Evolutionary conservation across 345 rosid genomes (phyloP).

Genomic region (Sisymbrium altissimum): DNA sequence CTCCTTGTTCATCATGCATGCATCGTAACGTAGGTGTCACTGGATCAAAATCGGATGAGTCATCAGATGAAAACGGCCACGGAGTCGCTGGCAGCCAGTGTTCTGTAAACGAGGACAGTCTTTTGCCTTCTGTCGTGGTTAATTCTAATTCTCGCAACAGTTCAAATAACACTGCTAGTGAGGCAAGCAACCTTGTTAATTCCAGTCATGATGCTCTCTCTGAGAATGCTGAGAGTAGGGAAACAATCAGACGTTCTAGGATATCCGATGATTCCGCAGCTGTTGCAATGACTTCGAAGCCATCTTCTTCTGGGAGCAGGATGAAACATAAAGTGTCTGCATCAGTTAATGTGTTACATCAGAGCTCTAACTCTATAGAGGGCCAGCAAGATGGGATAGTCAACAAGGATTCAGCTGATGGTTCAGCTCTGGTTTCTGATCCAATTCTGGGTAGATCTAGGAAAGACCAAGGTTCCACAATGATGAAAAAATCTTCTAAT

Average conservation of each 20-base stretch:
- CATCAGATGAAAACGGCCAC: constrained; percentile 61
- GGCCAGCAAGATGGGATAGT: constrained; percentile 58
- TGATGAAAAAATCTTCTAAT: constrained; percentile 29
- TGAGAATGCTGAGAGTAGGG: constrained; percentile 64
- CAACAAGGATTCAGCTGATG: constrained; percentile 39
- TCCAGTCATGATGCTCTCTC: constrained; percentile 57
- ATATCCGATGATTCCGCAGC: constrained; percentile 40
- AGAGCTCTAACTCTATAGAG: constrained; percentile 46
- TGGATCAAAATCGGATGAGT: constrained; percentile 57
- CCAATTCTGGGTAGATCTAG: constrained; percentile 37
- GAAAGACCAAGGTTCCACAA: constrained; percentile 38
- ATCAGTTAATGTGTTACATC: constrained; percentile 35
- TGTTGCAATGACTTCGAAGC: constrained; percentile 36
- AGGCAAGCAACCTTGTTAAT: constrained; percentile 57
- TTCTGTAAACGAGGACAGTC: constrained; percentile 54
- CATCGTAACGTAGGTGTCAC: constrained; percentile 47
- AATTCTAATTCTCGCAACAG: constrained; percentile 35
- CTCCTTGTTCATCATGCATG: constrained; percentile 87
- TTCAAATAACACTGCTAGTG: constrained; percentile 46
- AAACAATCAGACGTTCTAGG: constrained; percentile 41
- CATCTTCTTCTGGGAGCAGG: constrained; percentile 31
- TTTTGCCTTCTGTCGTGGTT: constrained; percentile 27
- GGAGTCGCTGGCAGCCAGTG: constrained; percentile 50
- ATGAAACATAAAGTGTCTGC: constrained; percentile 33
- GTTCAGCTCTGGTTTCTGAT: constrained; percentile 47